Conservation (phyloP, 257 asterid species). For the Petunia secreta region DNA sequence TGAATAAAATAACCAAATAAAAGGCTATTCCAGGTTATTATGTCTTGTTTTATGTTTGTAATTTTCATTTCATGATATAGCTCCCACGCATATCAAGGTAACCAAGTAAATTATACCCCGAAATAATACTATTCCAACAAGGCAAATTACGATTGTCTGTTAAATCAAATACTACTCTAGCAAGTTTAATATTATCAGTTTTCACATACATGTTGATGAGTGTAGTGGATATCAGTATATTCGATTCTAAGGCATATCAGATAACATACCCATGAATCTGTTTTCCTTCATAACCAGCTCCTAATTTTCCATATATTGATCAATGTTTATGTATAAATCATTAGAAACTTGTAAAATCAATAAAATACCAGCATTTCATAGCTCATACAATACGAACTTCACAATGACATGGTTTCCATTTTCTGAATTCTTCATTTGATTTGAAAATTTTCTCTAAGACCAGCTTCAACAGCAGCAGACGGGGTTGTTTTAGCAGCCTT, state of each 20-base stretch:
- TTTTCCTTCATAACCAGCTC: slow-evolving; percentile 51
- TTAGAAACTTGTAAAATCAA: too few relatives aligned
- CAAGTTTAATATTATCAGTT: slow-evolving; percentile 36
- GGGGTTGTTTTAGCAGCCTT: too few relatives aligned
- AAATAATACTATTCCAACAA: slow-evolving; percentile 63
- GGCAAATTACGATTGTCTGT: slow-evolving; percentile 53
- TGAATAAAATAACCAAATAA: slow-evolving; percentile 50
- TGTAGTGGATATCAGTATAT: slow-evolving; percentile 50
- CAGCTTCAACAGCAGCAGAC: too few relatives aligned
- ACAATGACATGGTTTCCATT: too few relatives aligned
- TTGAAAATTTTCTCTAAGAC: too few relatives aligned
- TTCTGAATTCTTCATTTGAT: too few relatives aligned
- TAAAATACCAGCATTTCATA: too few relatives aligned
- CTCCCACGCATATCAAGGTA: slow-evolving; percentile 44
- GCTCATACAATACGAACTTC: too few relatives aligned
- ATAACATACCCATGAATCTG: slow-evolving; percentile 64
- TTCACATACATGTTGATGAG: slow-evolving; percentile 59
- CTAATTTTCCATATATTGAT: slow-evolving; percentile 38
- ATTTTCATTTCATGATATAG: slow-evolving; percentile 48
- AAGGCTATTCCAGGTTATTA: slow-evolving; percentile 66
- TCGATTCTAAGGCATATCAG: slow-evolving; percentile 47
- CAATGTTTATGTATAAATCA: too few relatives aligned
- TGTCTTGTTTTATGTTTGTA: slow-evolving; percentile 50
- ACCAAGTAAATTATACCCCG: slow-evolving; percentile 50
- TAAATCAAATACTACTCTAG: slow-evolving; percentile 49